Conservation (phyloP, 2,329 filamentous ascomycete species). For the Cladorrhinum sp. region DNA sequence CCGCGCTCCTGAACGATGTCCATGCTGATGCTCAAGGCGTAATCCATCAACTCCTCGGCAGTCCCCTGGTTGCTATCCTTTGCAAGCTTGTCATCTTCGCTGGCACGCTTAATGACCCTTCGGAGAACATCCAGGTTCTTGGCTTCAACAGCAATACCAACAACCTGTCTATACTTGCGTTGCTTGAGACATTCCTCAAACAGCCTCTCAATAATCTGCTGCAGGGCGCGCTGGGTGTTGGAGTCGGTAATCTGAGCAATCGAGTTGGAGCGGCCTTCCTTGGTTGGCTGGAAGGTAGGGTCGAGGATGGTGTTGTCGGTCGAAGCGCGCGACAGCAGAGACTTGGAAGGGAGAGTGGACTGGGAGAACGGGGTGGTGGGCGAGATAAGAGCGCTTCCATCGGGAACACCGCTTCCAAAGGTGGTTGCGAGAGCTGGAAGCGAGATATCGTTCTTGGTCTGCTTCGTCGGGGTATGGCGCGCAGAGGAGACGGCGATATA, state of each 20-base stretch:
- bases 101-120: slow-evolving; percentile 83
- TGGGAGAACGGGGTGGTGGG: slow-evolving; percentile 95
- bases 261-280: slow-evolving; percentile 53
- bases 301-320: slow-evolving; percentile 62
- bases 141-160: slow-evolving; percentile 94
- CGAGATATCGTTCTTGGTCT: slow-evolving; percentile 41
- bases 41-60: slow-evolving; percentile 94
- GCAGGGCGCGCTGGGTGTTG: slow-evolving; percentile 74
- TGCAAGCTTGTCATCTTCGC: slow-evolving; percentile 73
- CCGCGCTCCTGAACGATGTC: slow-evolving; percentile 92
- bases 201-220: slow-evolving; percentile 79
- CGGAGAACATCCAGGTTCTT: slow-evolving; percentile 86
- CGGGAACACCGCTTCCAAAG: slow-evolving; percentile 66
- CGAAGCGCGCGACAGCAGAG: slow-evolving; percentile 81
- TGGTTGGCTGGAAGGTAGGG: slow-evolving; percentile 53
- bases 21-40: slow-evolving; percentile 94
- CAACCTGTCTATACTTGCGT: slow-evolving; percentile 89
- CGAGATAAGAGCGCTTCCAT: slow-evolving; percentile 71
- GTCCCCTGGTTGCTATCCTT: slow-evolving; percentile 57
- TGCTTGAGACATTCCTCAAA: slow-evolving; percentile 87
- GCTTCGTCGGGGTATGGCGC: slow-evolving; percentile 46
- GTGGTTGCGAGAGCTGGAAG: slow-evolving; percentile 74
- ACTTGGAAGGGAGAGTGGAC: slow-evolving; percentile 89
- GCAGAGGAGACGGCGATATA: slow-evolving; percentile 76
- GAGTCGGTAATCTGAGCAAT: slow-evolving; percentile 66